A percentile compares a stretch with the other conserved stretches of the same genome.
phyloP scores from a whole-genome alignment of 352 stramenopile genomes.

The Pythium sp. region DNA sequence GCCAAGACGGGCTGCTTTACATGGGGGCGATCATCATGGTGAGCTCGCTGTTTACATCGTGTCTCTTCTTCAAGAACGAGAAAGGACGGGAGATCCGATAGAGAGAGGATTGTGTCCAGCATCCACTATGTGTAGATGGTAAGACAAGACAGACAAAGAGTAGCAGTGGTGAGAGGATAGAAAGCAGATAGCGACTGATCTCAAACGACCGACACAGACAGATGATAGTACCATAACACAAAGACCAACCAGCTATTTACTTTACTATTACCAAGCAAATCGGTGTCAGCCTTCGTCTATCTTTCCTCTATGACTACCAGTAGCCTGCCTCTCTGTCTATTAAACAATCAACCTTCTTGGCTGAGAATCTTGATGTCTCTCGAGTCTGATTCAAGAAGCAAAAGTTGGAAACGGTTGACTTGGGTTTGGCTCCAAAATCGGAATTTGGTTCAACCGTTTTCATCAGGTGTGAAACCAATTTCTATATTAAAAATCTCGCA shows the following conservation, averaged over 20 bases:
- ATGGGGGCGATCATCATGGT: constrained; percentile 58
- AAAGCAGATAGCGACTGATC: neutral
- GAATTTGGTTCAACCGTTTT: constrained; percentile 1
- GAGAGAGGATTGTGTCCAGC: neutral
- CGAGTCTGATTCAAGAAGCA: neutral
- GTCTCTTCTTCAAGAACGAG: constrained; percentile 39
- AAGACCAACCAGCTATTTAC: constrained; percentile 1
- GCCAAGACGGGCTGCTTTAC: constrained; percentile 45
- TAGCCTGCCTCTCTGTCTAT: neutral
- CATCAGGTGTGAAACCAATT: constrained; percentile 4
- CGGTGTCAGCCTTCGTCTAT: neutral
- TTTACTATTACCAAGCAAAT: neutral
- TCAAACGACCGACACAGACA: neutral
- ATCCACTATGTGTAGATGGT: neutral
- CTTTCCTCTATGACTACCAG: neutral
- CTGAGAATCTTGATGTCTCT: neutral
- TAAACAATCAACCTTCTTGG: neutral
- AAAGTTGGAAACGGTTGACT: neutral
- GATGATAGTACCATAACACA: neutral
- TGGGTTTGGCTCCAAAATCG: neutral
- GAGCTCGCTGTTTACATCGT: constrained; percentile 41
- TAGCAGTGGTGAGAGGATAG: neutral
- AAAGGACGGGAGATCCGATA: constrained; percentile 25
- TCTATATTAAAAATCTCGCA: neutral
- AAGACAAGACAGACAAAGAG: neutral